Evolutionary conservation across 1,284 basidiomycete species (phyloP).

Genomic region (Ceratobasidium sp.): DNA sequence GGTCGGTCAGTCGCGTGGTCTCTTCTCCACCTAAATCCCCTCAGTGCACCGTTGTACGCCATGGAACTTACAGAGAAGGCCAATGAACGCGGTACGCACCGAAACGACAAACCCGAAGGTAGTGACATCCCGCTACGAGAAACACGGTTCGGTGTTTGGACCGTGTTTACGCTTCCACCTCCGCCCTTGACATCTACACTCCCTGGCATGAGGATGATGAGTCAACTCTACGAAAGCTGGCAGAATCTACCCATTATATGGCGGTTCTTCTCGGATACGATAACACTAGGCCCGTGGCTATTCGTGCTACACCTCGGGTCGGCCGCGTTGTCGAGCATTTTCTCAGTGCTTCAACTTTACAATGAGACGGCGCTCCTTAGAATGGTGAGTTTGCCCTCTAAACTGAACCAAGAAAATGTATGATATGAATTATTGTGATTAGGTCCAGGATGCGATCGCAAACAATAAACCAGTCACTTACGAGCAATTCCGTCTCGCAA

Average conservation of each 20-base stretch:
- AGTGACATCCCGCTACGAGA: not conserved
- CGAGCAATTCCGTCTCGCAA: not conserved
- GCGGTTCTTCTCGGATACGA: not conserved
- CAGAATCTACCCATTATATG: not conserved
- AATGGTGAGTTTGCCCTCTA: not conserved
- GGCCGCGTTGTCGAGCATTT: not conserved
- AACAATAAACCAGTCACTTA: not conserved
- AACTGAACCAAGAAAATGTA: not conserved
- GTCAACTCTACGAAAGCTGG: not conserved
- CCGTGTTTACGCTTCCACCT: not conserved
- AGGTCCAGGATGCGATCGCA: not conserved
- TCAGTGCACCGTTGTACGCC: not conserved
- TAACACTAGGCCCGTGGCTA: not conserved
- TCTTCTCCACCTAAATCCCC: not conserved
- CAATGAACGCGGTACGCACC: not conserved
- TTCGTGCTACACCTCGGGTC: not conserved
- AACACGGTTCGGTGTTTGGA: not conserved
- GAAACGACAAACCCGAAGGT: not conserved
- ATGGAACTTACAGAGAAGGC: not conserved
- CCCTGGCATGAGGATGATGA: not conserved
- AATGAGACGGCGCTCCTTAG: not conserved
- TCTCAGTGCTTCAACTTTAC: slow-evolving; percentile 1
- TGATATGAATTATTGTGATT: not conserved
- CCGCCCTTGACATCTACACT: not conserved
- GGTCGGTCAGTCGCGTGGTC: not conserved